Evolutionary conservation across 129 eudicot genomes (phyloP), one percentile per base, ranked within the genome.

Genomic region (Apium graveolens): DNA sequence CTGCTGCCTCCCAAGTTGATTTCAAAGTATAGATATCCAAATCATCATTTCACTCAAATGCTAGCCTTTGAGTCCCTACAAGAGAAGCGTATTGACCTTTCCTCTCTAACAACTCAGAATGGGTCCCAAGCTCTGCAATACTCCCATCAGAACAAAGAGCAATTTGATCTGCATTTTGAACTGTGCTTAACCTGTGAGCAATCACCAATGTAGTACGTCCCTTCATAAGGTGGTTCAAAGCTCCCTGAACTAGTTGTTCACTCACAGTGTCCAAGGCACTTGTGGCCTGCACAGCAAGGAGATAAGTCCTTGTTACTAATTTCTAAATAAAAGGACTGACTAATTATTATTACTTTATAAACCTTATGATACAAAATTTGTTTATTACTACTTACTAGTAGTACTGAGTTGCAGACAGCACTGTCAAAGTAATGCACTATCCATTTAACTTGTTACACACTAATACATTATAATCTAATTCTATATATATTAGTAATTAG

Each of bases 161-260:
- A 60, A 95, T 95, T 71, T 91, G 97, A 85, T 95, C 85, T 42
- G 98, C 98, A 80, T 88, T 91, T 85, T 95, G 98, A 34, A 95
- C 98, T 11, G 98, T 95, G 87, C 97, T 95, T 82, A 95, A 84
- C 83, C 98, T 85, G 88, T 95, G 98, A 80, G 98, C 98, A 78
- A 95, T 95, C 26, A 95, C 97, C 86, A 95, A 83, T 35, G 98
- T 95, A 27, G 98, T 95, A 80, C 97, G 87, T 81, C 96, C 98
- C 88, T 88, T 95, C 98, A 95, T 95, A 41, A 95, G 86, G 26
- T 78, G 92, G 80, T 95, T 85, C 78, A 95, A 84, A 32, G 98
- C 98, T n/a, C 88, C 90, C 82, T 95, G 98, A 69, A 95, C 98
- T 81, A 95, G 79, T 26, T 89, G 89, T 83, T 95, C 98, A 44